Evolutionary conservation across 495 filamentous ascomycete species (phyloP).

Genomic region (Aspergillus mulundensis): DNA sequence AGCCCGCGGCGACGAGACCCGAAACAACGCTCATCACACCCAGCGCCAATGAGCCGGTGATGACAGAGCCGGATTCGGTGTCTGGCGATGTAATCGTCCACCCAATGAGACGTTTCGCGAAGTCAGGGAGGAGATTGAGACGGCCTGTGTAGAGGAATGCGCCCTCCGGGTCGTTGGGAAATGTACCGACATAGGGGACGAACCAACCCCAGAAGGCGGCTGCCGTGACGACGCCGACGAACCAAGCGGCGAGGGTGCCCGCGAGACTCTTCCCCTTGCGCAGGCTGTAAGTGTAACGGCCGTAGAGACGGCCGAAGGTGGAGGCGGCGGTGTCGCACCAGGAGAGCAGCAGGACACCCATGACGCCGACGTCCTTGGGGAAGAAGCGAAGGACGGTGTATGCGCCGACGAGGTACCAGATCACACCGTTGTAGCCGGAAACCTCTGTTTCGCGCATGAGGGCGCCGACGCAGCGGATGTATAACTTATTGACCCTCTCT

Average conservation of each 20-base stretch:
- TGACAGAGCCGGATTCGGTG: slow-evolving; percentile 33
- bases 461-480: slow-evolving; percentile 77
- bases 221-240: slow-evolving; percentile 76
- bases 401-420: slow-evolving; percentile 90
- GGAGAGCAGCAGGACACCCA: slow-evolving; percentile 81
- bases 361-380: slow-evolving; percentile 90
- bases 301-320: slow-evolving; percentile 84
- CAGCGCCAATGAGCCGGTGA: slow-evolving; percentile 68
- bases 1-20: slow-evolving; percentile 78
- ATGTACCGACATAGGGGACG: slow-evolving; percentile 63
- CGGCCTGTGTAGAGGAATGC: slow-evolving; percentile 79
- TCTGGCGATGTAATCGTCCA: slow-evolving; percentile 26
- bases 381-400: slow-evolving; percentile 82
- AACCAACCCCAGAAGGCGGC: slow-evolving; percentile 83
- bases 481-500: slow-evolving; percentile 76
- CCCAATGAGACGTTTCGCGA: slow-evolving; percentile 46
- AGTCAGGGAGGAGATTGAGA: slow-evolving; percentile 57
- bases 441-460: slow-evolving; percentile 97
- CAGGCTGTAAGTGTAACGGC: slow-evolving; percentile 80
- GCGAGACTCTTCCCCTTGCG: slow-evolving; percentile 87
- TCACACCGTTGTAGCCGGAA: slow-evolving; percentile 87
- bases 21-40: slow-evolving; percentile 82
- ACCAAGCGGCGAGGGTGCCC: slow-evolving; percentile 76
- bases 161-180: slow-evolving; percentile 59
- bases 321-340: slow-evolving; percentile 98